Percentiles rank a stretch among this genome's conserved stretches.
Conservation (phyloP, 768 basidiomycete species). For the Tricholoma bakamatsutake region DNA sequence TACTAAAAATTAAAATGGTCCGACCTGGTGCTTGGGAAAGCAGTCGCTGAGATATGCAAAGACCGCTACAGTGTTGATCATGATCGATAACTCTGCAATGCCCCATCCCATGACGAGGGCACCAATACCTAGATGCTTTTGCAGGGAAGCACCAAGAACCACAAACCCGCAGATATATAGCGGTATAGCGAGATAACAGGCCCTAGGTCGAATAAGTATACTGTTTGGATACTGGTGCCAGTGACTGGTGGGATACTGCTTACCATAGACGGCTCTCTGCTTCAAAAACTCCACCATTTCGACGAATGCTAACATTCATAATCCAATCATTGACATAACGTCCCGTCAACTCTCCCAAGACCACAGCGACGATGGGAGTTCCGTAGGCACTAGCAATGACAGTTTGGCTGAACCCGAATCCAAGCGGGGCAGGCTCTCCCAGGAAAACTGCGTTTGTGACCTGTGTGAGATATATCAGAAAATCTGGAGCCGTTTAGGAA, state of each 20-base stretch:
- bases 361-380: conserved; percentile 51
- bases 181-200: conserved; percentile 52
- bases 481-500: neutral
- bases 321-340: conserved; percentile 51
- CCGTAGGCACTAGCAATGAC: conserved; percentile 49
- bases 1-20: neutral
- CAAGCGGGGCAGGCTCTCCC: conserved; percentile 46
- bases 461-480: conserved; percentile 21
- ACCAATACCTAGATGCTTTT: conserved; percentile 46
- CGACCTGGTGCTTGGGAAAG: conserved; percentile 26
- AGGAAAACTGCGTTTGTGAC: conserved; percentile 65
- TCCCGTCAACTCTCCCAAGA: conserved; percentile 48
- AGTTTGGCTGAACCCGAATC: conserved; percentile 46
- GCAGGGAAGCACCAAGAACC: conserved; percentile 46
- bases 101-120: conserved; percentile 66
- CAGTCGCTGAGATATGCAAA: conserved; percentile 36
- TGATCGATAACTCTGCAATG: conserved; percentile 47
- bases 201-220: conserved; percentile 28
- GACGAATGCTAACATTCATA: conserved; percentile 36
- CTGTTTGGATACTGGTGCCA: neutral
- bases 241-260: conserved; percentile 3
- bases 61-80: conserved; percentile 59
- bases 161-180: conserved; percentile 62
- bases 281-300: conserved; percentile 54
- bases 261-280: conserved; percentile 59